phyloP scores from a whole-genome alignment of 192 early-diverging fungal species.

The Jimgerdemannia lactiflua region DNA sequence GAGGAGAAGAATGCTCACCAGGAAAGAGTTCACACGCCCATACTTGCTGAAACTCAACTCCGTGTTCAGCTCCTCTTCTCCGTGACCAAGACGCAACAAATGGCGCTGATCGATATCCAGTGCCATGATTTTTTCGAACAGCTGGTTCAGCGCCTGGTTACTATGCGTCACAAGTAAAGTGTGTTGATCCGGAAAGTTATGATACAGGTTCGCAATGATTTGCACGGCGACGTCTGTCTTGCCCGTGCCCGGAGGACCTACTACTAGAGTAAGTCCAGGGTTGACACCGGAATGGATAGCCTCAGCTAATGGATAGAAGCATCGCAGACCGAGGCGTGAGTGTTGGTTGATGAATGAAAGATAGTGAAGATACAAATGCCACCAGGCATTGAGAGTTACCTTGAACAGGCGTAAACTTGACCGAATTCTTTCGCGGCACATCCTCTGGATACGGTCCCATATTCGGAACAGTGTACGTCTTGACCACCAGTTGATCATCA shows the following conservation, averaged over 20 bases:
- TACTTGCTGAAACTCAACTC: constrained; percentile 86
- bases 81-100: constrained; percentile 92
- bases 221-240: constrained; percentile 99
- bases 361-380: constrained; percentile 1
- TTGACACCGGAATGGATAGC: constrained; percentile 86
- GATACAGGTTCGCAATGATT: constrained; percentile 93
- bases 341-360: neutral
- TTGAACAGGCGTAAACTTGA: constrained; percentile 87
- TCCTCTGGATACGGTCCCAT: constrained; percentile 78
- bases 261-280: constrained; percentile 88
- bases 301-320: constrained; percentile 44
- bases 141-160: constrained; percentile 98
- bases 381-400: constrained; percentile 30
- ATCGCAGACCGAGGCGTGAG: neutral
- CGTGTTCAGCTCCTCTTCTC: constrained; percentile 84
- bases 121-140: constrained; percentile 94
- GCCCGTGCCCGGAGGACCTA: constrained; percentile 98
- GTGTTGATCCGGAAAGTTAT: constrained; percentile 85
- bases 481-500: constrained; percentile 45
- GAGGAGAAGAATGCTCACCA: constrained; percentile 31
- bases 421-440: constrained; percentile 61
- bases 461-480: constrained; percentile 59
- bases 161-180: constrained; percentile 94
- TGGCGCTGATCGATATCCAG: constrained; percentile 94
- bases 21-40: constrained; percentile 90